Percentiles rank a stretch among this genome's conserved stretches.
Conservation (phyloP, 208 protist genomes). For the Crithidia sp. region DNA sequence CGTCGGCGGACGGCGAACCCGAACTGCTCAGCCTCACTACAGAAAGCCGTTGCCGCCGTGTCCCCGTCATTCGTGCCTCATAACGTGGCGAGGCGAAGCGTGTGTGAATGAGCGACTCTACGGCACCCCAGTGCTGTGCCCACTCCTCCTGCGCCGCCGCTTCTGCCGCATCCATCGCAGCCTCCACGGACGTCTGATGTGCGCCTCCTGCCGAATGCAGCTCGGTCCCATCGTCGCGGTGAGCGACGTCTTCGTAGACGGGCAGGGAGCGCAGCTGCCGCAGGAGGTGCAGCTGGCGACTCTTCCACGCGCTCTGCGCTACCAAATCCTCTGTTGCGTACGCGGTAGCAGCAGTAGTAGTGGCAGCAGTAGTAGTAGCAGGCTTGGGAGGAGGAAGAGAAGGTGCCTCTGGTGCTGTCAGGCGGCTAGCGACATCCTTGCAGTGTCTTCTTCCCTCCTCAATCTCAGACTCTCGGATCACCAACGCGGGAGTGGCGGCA, state of each 20-base stretch:
- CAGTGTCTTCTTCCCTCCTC: no score
- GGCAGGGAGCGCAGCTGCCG: slow-evolving; percentile 29
- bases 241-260: slow-evolving; percentile 3
- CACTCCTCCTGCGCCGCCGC: slow-evolving; percentile 34
- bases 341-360: neutral
- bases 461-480: no score
- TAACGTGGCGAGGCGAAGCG: slow-evolving; percentile 36
- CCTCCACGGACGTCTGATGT: neutral
- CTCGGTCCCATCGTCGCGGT: neutral
- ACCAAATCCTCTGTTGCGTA: slow-evolving; percentile 62
- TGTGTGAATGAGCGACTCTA: slow-evolving; percentile 69
- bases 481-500: no score
- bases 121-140: slow-evolving; percentile 70
- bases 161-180: slow-evolving; percentile 27
- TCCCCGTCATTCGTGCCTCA: slow-evolving; percentile 3
- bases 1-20: neutral
- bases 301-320: slow-evolving; percentile 63
- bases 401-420: no score
- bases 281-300: slow-evolving; percentile 56
- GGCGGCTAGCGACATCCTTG: no score
- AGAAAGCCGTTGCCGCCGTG: neutral
- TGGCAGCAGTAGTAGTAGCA: neutral
- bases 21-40: neutral
- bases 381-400: no score
- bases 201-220: no score